A percentile compares a stretch with the other conserved stretches of the same genome.
Conservation (phyloP, 176 grass and related monocot species). For the Rhynchospora breviuscula region DNA sequence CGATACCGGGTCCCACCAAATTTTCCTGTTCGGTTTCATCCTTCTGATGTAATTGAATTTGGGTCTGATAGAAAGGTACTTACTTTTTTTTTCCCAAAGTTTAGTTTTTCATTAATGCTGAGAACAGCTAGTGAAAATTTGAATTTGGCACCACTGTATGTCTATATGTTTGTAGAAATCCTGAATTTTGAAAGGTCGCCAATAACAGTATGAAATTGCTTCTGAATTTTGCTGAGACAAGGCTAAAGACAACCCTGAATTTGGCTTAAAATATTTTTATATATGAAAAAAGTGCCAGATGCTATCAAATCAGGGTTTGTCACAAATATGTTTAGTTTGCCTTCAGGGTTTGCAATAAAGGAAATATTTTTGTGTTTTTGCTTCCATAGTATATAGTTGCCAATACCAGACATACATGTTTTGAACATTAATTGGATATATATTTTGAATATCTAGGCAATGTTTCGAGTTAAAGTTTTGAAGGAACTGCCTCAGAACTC, state of each 20-base stretch:
- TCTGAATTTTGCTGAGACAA: not conserved
- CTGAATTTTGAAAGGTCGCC: no score
- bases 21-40: conserved; percentile 70
- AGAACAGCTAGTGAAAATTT: not conserved
- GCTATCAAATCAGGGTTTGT: no score
- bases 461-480: conserved; percentile 81
- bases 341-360: no score
- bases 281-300: no score
- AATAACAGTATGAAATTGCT: not conserved
- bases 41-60: conserved; percentile 66
- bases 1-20: conserved; percentile 60
- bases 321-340: no score
- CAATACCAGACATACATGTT: not conserved
- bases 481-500: conserved; percentile 52
- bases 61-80: conserved; percentile 83
- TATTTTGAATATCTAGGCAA: conserved; percentile 32
- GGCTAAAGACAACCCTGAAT: no score
- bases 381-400: not conserved
- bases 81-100: not conserved
- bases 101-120: not conserved
- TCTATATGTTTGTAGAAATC: no score
- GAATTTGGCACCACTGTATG: not conserved
- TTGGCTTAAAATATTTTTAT: no score
- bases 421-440: not conserved
- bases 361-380: no score